Evolutionary conservation across 352 stramenopile species (phyloP), one percentile per base, ranked within the genome.

Genomic region (Phytophthora agathidicida): DNA sequence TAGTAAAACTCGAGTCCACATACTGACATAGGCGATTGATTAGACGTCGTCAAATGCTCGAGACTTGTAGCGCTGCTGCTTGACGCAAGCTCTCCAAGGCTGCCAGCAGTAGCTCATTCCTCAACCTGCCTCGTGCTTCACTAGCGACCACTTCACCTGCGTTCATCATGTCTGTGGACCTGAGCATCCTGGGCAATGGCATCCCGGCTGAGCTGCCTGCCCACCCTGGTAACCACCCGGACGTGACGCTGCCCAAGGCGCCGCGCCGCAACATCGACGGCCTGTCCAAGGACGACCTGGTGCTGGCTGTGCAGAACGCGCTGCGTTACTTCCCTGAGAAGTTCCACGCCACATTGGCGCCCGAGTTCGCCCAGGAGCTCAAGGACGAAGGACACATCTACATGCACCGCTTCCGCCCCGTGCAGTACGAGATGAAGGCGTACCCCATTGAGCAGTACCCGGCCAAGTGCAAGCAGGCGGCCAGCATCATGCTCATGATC

Each of bases 321-420:
- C 62, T 96, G 57, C 77, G 89, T 17, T 97, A 97, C 78, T 97
- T 97, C 57, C 84, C 86, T 4, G 50, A 60, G 33, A 58, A 86
- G 20, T 74, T 81, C 55, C 88, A 97, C 63, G 75, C 65, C 17
- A 54, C 67, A 30, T 65, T 97, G 33, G 80, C 83, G 35, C 71
- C 83, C 16, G 88, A 97, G 58, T 96, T 97, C 54, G 80, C 87
- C 16, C 75, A 95, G 53, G 88, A 97, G 60, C 78, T 96, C 38
- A 83, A 91, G 56, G 88, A 88, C 32, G 85, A 94, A 52, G 87
- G 88, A 24, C 88, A 96, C 71, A 94, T 96, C 68, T 96, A 96
- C 80, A 96, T 96, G 88, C 85, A 95, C 60, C 80, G 75, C 51
- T 95, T 91, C 65, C 82, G 86, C 8, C 88, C 88, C 10, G 81